Evolutionary conservation across 1,284 basidiomycete genomes (phyloP), one percentile per base, ranked within the genome.

Genomic region (Papiliotrema laurentii): DNA sequence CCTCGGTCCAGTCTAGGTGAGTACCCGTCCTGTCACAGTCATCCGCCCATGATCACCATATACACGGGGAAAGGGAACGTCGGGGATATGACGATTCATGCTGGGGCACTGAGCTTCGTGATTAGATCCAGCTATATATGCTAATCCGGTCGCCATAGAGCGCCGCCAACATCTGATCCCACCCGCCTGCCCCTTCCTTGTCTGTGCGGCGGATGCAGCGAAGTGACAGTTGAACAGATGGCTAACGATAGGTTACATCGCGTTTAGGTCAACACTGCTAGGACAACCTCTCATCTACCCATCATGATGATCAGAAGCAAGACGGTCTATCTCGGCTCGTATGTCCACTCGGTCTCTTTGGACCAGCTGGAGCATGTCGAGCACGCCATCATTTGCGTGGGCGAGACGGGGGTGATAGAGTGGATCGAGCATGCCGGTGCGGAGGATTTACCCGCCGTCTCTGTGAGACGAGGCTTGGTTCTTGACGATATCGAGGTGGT

Each of bases 261-360:
- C n/a, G n/a, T n/a, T n/a, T n/a, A n/a, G n/a, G n/a, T n/a, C n/a
- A n/a, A n/a, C n/a, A n/a, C n/a, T n/a, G n/a, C n/a, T n/a, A n/a
- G n/a, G n/a, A n/a, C n/a, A n/a, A n/a, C n/a, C n/a, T n/a, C n/a
- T n/a, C n/a, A n/a, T n/a, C n/a, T n/a, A n/a, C n/a, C n/a, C n/a
- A n/a, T n/a, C n/a, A n/a, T n/a, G 34, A 13, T 36, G 26, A 45
- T 22, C 35, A 21, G 24, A 30, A 22, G 28, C 5, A 19, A 16
- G 21, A 63, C 54, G n/a, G 45, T 87, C 44, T 88, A 83, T 75
- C 79, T 84, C 58, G 86, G 86, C 28, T 74, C 82, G 7, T 68
- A 87, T 50, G 76, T 90, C 57, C 85, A 83, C 62, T 83, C 87
- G 0, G 61, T 75, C n/a, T 78, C 77, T 10, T 75, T 83, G 13